Evolutionary conservation across 164 flowering plant genomes (phyloP).

Genomic region (Dillenia turbinata): DNA sequence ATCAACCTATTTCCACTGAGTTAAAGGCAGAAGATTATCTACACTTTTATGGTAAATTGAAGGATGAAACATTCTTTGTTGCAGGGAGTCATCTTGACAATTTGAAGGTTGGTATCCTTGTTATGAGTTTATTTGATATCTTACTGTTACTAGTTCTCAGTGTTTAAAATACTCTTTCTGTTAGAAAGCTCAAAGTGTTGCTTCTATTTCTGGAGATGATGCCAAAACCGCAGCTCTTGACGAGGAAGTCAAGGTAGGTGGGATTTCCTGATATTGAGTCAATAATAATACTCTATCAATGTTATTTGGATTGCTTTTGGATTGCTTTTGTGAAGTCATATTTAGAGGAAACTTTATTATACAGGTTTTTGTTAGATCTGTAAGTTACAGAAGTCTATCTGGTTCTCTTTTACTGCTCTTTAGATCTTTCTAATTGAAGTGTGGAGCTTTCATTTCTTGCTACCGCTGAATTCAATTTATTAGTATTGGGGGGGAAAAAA

Average conservation of each 20-base stretch:
- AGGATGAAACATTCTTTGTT: conserved; percentile 36
- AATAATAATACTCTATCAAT: too few species aligned
- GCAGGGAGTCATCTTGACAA: conserved; percentile 44
- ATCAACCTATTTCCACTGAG: conserved; percentile 11
- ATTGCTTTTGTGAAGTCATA: too few species aligned
- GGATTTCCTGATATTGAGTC: not conserved
- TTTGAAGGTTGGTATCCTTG: conserved; percentile 48
- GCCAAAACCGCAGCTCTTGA: conserved; percentile 28
- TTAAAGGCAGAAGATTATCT: conserved; percentile 26
- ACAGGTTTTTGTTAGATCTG: too few species aligned
- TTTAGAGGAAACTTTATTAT: too few species aligned
- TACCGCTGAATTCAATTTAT: too few species aligned
- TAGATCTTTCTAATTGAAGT: too few species aligned
- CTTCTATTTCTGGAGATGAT: conserved; percentile 37
- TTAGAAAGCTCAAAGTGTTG: conserved; percentile 40
- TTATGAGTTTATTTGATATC: not conserved
- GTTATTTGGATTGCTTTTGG: too few species aligned
- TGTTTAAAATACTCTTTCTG: conserved; percentile 14
- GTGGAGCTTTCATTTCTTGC: too few species aligned
- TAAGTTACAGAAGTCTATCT: too few species aligned
- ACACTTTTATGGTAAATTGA: conserved; percentile 54
- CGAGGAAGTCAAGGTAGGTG: conserved; percentile 56
- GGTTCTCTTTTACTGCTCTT: too few species aligned
- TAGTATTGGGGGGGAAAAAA: too few species aligned
- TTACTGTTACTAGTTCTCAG: conserved; percentile 8